Evolutionary conservation across 2,329 filamentous ascomycete species (phyloP).

Genomic region (Cordyceps farinosa): DNA sequence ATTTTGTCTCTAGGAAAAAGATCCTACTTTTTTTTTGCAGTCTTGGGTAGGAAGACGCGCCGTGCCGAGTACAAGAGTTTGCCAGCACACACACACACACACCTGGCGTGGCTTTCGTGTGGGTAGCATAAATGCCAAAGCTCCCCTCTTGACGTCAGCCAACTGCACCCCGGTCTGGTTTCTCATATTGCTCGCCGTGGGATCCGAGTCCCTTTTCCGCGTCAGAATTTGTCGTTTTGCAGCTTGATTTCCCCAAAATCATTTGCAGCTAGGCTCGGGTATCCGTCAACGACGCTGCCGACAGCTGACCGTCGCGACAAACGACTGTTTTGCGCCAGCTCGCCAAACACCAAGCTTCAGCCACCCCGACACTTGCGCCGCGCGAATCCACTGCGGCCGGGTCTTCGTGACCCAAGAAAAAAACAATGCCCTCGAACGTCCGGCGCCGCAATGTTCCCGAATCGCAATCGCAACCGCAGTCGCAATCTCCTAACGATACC

Average conservation of each 20-base stretch:
- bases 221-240: not conserved
- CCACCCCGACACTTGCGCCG: not conserved
- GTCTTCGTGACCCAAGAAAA: not conserved
- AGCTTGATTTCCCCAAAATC: not conserved
- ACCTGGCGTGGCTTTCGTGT: not conserved
- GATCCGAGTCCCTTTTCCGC: not conserved
- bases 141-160: constrained; percentile 8
- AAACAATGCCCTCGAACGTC: constrained; percentile 4
- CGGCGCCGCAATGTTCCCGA: constrained; percentile 13
- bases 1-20: too few relatives aligned
- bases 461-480: not conserved
- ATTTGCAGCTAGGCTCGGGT: not conserved
- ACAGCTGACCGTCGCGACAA: not conserved
- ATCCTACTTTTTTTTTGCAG: not conserved
- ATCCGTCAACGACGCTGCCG: not conserved
- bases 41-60: not conserved
- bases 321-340: not conserved
- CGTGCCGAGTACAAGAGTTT: not conserved
- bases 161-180: not conserved
- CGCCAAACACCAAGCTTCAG: not conserved
- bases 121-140: not conserved
- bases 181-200: constrained; percentile 15
- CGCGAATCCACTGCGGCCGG: not conserved
- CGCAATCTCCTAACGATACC: not conserved
- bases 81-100: not conserved